Base-by-base conservation (phyloP, 257 asterid genomes). In the Linaria vulgaris region DNA sequence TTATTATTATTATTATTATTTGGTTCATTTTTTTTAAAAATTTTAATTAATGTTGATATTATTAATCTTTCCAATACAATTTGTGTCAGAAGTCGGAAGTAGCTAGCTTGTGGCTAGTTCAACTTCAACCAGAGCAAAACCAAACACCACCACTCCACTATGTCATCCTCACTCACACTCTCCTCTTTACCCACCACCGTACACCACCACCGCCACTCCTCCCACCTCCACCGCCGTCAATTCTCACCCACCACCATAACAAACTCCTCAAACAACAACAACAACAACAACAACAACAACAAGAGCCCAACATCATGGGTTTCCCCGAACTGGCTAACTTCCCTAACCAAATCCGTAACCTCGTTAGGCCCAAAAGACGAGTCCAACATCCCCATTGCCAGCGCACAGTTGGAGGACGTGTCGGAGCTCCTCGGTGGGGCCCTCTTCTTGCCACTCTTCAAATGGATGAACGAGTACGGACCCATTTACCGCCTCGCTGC, bases 391-490 rank as follows among this genome's bases (percentile, higher is more conserved):
- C 95, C 99, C 38, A 73, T 78, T 50, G 96, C 97, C 37, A 85
- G 59, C 51, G 91, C 97, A 16, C 80, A 89, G 82, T 85, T 89
- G 22, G 97, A 88, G 12, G 99, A 92, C 51, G 97, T 92, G 7
- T 85, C 96, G 34, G 96, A 89, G 56, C 88, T 89, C 47, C 70
- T 92, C 25, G 99, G 96, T 6, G 96, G 96, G 31, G 95, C 99
- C 20, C 91, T 92, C 43, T 92, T 92, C 67, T 85, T 92, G 43
- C 96, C 97, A 1, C 82, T 92, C 41, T 89, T 79, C 82, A 92
- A 84, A 56, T 92, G 96, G 97, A 92, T 89, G 99, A 87, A 82
- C 27, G 80, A 83, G 63, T 87, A 85, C 61, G 96, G 96, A 9
- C 96, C 94, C 59, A 79, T 89, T 63, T 92, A 88, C 72, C 83